phyloP scores from a whole-genome alignment of 2,329 filamentous ascomycete species.

The Blastomyces silverae region DNA sequence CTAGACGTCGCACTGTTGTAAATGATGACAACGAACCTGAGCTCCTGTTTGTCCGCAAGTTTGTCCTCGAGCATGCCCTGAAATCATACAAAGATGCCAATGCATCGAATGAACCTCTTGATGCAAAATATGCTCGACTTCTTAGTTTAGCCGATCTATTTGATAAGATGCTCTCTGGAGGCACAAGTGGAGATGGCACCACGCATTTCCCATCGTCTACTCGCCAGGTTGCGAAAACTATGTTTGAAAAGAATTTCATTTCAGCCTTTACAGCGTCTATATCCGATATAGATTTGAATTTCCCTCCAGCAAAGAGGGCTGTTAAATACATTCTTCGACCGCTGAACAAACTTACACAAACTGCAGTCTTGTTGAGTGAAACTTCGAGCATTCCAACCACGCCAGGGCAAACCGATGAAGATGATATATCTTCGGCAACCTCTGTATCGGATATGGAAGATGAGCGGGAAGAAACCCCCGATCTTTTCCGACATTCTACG shows the following conservation, averaged over 20 bases:
- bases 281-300: constrained; percentile 91
- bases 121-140: constrained; percentile 80
- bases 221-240: constrained; percentile 79
- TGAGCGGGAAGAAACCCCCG: constrained; percentile 87
- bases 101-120: constrained; percentile 68
- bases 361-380: constrained; percentile 78
- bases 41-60: constrained; percentile 84
- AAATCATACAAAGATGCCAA: constrained; percentile 88
- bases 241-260: constrained; percentile 98
- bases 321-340: constrained; percentile 95
- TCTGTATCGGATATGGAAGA: constrained; percentile 84
- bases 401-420: constrained; percentile 66
- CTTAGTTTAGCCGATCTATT: constrained; percentile 85
- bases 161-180: constrained; percentile 80
- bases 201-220: constrained; percentile 54
- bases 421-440: constrained; percentile 79
- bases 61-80: constrained; percentile 86
- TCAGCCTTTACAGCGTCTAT: constrained; percentile 83
- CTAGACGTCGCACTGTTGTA: constrained; percentile 47
- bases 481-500: constrained; percentile 93
- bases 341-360: constrained; percentile 76
- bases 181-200: constrained; percentile 55
- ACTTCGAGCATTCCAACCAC: constrained; percentile 64
- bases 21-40: constrained; percentile 40
- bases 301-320: constrained; percentile 83